Evolutionary conservation across 2,329 filamentous ascomycete species (phyloP).

Genomic region (Cercospora zeina): DNA sequence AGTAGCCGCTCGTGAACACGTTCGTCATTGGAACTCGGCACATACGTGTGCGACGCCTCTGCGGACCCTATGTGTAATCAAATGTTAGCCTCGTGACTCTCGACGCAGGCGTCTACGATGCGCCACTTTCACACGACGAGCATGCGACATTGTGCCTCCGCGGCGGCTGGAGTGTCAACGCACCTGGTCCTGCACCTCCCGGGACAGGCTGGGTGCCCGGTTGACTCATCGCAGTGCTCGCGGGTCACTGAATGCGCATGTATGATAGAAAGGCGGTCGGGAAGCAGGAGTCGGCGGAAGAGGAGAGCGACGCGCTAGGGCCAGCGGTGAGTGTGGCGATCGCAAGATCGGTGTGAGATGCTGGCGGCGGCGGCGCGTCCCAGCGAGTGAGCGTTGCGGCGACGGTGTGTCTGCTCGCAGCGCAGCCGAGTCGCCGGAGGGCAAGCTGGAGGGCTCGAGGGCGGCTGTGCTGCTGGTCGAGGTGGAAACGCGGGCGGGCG

Average conservation of each 20-base stretch:
- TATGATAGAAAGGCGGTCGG: slow-evolving; percentile 18
- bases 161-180: slow-evolving; percentile 15
- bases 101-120: neutral
- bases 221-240: slow-evolving; percentile 34
- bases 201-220: slow-evolving; percentile 31
- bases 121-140: slow-evolving; percentile 21
- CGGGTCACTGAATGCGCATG: slow-evolving; percentile 28
- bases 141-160: slow-evolving; percentile 18
- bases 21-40: neutral
- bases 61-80: slow-evolving; percentile 26
- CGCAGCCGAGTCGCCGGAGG: neutral
- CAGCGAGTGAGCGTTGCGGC: slow-evolving; percentile 12
- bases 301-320: neutral
- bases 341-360: neutral
- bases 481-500: slow-evolving; percentile 14
- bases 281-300: slow-evolving; percentile 7
- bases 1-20: neutral
- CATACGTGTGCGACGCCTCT: slow-evolving; percentile 30
- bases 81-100: slow-evolving; percentile 18
- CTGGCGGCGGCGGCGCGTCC: neutral
- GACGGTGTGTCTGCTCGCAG: neutral
- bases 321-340: slow-evolving; percentile 6
- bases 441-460: slow-evolving; percentile 12
- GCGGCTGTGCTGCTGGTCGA: slow-evolving; percentile 14
- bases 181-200: slow-evolving; percentile 33